A percentile compares a stretch with the other conserved stretches of the same genome.
Evolutionary conservation across 2,329 filamentous ascomycete genomes (phyloP).

Genomic region (Penicillium sp.): DNA sequence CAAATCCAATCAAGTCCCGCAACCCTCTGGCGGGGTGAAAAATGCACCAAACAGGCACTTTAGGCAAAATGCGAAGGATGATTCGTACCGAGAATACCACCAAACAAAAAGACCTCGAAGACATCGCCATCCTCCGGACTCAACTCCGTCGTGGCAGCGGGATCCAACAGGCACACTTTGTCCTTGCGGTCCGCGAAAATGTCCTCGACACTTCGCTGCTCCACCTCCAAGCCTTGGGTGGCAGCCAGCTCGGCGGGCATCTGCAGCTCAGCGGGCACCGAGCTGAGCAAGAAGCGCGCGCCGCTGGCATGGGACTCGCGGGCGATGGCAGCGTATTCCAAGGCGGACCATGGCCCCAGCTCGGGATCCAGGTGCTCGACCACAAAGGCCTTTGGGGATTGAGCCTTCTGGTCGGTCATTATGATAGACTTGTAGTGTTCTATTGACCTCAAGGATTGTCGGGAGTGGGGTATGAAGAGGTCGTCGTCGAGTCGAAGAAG

Average conservation of each 20-base stretch:
- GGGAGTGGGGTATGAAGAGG: not conserved
- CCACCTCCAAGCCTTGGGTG: conserved; percentile 66
- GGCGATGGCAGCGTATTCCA: conserved; percentile 89
- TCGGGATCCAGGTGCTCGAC: conserved; percentile 97
- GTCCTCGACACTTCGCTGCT: conserved; percentile 77
- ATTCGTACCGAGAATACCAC: conserved; percentile 81
- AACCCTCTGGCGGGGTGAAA: not conserved
- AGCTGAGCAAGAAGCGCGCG: conserved; percentile 78
- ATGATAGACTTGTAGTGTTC: conserved; percentile 2
- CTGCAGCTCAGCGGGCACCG: conserved; percentile 68
- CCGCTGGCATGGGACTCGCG: conserved; percentile 70
- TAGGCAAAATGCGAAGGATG: not conserved
- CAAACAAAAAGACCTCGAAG: conserved; percentile 94
- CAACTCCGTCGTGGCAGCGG: conserved; percentile 77
- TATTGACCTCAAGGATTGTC: not conserved
- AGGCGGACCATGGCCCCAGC: conserved; percentile 87
- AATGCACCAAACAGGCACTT: not conserved
- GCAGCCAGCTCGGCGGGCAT: conserved; percentile 62
- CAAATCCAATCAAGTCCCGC: not conserved
- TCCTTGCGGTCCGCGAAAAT: conserved; percentile 73
- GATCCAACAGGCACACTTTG: conserved; percentile 86
- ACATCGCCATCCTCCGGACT: conserved; percentile 76
- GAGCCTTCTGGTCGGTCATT: conserved; percentile 29
- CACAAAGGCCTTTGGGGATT: conserved; percentile 72
- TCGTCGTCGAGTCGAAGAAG: conserved; percentile 2